Evolutionary conservation across 2,329 filamentous ascomycete genomes (phyloP).

Genomic region (Paecilomyces formosus): DNA sequence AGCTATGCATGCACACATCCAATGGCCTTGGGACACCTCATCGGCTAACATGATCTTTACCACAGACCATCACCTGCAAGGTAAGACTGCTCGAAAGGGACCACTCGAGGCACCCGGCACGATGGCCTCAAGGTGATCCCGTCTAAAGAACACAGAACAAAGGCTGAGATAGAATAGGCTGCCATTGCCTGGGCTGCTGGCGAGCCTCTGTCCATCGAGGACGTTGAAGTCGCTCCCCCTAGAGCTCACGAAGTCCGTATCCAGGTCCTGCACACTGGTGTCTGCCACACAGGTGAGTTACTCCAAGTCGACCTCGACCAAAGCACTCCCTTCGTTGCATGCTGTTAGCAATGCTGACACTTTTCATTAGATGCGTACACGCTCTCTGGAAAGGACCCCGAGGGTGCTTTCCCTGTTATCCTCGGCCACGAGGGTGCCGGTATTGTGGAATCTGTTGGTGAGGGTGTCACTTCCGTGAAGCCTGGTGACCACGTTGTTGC

Average conservation of each 20-base stretch:
- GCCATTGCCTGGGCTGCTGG: slow-evolving; percentile 96
- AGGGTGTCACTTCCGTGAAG: slow-evolving; percentile 93
- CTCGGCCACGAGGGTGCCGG: slow-evolving; percentile 88
- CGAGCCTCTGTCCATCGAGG: slow-evolving; percentile 81
- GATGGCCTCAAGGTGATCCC: neutral
- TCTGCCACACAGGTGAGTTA: slow-evolving; percentile 84
- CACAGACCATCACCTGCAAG: slow-evolving; percentile 86
- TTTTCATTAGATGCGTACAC: slow-evolving; percentile 71
- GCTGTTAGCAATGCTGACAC: neutral
- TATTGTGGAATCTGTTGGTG: slow-evolving; percentile 86
- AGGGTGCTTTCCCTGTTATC: slow-evolving; percentile 85
- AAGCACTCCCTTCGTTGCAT: neutral
- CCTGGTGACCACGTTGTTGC: slow-evolving; percentile 84
- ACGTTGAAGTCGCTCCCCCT: slow-evolving; percentile 84
- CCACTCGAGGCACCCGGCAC: neutral
- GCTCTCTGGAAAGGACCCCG: slow-evolving; percentile 91
- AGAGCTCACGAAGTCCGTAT: slow-evolving; percentile 93
- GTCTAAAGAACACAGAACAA: neutral
- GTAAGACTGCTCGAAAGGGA: slow-evolving; percentile 24
- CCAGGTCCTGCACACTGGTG: slow-evolving; percentile 93
- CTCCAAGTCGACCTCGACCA: neutral
- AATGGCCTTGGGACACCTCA: neutral
- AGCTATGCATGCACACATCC: neutral
- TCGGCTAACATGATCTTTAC: slow-evolving; percentile 3
- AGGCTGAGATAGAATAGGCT: slow-evolving; percentile 47